Conservation (phyloP, 106 monocot species). For the Narthecium ossifragum region DNA sequence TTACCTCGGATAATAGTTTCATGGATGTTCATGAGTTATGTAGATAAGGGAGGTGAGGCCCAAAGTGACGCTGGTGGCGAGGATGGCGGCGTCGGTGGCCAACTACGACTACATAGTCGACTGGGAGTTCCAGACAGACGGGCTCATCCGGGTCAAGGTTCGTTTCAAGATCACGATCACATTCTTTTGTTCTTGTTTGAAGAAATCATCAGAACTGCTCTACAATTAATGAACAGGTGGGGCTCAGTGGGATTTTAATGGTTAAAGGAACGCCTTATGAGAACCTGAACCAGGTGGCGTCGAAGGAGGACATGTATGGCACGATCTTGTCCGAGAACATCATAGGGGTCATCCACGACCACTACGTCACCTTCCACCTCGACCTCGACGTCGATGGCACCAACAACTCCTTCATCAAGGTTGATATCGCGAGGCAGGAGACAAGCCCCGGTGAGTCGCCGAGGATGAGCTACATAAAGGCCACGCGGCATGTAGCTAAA, state of each 20-base stretch:
- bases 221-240: constrained; percentile 31
- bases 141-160: constrained; percentile 76
- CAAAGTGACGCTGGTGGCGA: constrained; percentile 80
- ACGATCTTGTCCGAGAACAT: constrained; percentile 64
- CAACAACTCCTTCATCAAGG: constrained; percentile 68
- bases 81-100: constrained; percentile 82
- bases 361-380: constrained; percentile 71
- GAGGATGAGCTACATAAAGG: constrained; percentile 62
- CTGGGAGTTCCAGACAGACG: constrained; percentile 94
- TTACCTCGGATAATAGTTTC: too few relatives aligned
- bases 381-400: constrained; percentile 78
- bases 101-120: constrained; percentile 96
- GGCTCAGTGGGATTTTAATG: constrained; percentile 74
- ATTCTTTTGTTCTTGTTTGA: neutral
- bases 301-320: constrained; percentile 40
- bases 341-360: constrained; percentile 75
- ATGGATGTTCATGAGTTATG: neutral
- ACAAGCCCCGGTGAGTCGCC: constrained; percentile 40
- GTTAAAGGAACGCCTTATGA: constrained; percentile 57
- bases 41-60: constrained; percentile 85
- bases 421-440: constrained; percentile 39
- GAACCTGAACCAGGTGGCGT: constrained; percentile 39
- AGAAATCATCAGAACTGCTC: neutral
- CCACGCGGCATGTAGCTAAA: constrained; percentile 33
- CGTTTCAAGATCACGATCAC: neutral